A percentile compares a stretch with the other conserved stretches of the same genome.
Conservation (phyloP, 805 yeast species). For the Pichia pseudocactophila region DNA sequence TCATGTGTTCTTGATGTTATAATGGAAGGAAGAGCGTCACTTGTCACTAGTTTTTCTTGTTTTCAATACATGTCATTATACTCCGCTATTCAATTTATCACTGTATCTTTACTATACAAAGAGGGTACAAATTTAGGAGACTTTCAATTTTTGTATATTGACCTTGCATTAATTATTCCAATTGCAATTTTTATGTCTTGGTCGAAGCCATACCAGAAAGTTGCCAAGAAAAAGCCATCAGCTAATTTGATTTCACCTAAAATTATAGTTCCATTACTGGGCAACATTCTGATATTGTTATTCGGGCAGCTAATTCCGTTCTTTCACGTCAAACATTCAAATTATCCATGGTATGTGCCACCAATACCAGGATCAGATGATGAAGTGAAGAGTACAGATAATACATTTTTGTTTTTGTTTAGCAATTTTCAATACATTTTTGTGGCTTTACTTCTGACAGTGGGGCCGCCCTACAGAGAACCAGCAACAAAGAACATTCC, state of each 20-base stretch:
- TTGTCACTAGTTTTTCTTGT: conserved; percentile 92
- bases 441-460: conserved; percentile 74
- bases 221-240: conserved; percentile 75
- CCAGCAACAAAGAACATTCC: conserved; percentile 60
- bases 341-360: conserved; percentile 63
- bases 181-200: conserved; percentile 97
- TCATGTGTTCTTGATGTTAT: conserved; percentile 89
- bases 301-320: conserved; percentile 64
- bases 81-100: conserved; percentile 90
- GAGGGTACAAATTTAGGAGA: conserved; percentile 93
- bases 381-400: conserved; percentile 80
- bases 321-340: conserved; percentile 39
- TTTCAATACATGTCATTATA: conserved; percentile 97
- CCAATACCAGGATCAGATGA: conserved; percentile 79
- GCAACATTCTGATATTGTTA: conserved; percentile 59
- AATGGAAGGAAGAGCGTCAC: conserved; percentile 88
- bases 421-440: conserved; percentile 86
- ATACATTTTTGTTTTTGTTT: conserved; percentile 72
- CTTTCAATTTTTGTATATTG: conserved; percentile 93
- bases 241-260: conserved; percentile 90
- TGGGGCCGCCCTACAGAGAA: conserved; percentile 90
- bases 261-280: conserved; percentile 72
- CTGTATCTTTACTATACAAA: conserved; percentile 77
- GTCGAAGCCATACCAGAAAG: conserved; percentile 64
- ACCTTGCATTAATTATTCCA: conserved; percentile 81